Conservation (phyloP, 208 protist genomes). For the Lotmaria passim region DNA sequence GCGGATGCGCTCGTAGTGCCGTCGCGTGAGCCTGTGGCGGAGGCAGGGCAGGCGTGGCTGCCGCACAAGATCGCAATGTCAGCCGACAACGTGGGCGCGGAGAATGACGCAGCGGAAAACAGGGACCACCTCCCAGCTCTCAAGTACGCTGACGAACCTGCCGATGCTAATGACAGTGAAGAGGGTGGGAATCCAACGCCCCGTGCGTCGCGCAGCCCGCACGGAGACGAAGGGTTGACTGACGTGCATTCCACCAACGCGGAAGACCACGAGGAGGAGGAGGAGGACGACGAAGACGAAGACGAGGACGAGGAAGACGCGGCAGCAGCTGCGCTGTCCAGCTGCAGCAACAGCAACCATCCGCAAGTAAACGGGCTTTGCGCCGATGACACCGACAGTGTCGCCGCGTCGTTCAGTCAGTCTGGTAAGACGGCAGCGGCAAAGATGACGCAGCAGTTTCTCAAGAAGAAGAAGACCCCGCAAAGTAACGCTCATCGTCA, state of each 20-base stretch:
- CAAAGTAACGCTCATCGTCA: neutral
- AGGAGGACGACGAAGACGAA: neutral
- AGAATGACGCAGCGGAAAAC: neutral
- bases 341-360: neutral
- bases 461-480: slow-evolving; percentile 9
- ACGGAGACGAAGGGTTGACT: neutral
- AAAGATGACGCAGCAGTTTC: neutral
- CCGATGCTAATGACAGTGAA: neutral
- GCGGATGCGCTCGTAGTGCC: neutral
- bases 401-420: slow-evolving; percentile 8
- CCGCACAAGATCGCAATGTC: neutral
- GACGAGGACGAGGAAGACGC: neutral
- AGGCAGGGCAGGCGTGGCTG: neutral
- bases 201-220: neutral
- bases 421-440: neutral
- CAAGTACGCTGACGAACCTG: neutral
- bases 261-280: neutral
- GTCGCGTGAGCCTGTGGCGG: neutral
- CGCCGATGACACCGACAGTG: slow-evolving; percentile 10
- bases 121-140: neutral
- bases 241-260: neutral
- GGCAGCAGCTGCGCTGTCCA: neutral
- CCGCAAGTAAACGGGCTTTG: neutral
- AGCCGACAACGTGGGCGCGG: neutral
- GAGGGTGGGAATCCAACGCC: neutral